Evolutionary conservation across 2,329 filamentous ascomycete species (phyloP), one percentile per base, ranked within the genome.

Genomic region (Diaporthe citriasiana): DNA sequence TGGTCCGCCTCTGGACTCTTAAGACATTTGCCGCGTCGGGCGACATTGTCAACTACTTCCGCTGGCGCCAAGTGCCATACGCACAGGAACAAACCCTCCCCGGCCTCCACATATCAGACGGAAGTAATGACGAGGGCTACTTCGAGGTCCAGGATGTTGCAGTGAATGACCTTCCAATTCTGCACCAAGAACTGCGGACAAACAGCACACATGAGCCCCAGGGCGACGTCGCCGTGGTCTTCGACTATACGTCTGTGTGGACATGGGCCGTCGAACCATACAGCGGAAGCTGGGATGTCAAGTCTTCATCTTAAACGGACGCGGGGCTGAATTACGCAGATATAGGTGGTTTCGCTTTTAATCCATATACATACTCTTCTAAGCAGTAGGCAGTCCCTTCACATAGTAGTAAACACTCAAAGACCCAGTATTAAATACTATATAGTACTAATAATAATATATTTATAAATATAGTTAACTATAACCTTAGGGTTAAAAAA

Each of bases 71-170:
- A 40, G 76, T 75, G 9, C 77, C 77, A 3, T 78, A 76, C 25
- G 77, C 77, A 13, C 77, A 78, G 63, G 77, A 78, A 50, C 77
- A 78, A 55, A 78, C 77, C 15, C 73, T 78, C 17, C 77, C 77
- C 0, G 77, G 76, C 12, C 73, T 78, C 22, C 75, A 76, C 25
- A 73, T 76, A 2, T 74, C 77, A 35, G 77, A 78, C 47, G 72
- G 74, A 22, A 73, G 69, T n/a, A 59, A 68, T 25, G 77, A 78
- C 19, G 76, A 76, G 45, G 77, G 77, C 40, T 74, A 73, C 35
- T 53, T 68, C 7, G 77, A 78, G 57, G 51, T 65, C 22, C 76
- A 76, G 17, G 68, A 72, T 6, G 55, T 78, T 13, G 76, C 69
- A 17, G 59, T 75, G 7, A 74, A 76, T 22, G 74, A 78, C 45